Evolutionary conservation across 163 green algal species (phyloP), one percentile per base, ranked within the genome.

Genomic region (Scenedesmus sp.): DNA sequence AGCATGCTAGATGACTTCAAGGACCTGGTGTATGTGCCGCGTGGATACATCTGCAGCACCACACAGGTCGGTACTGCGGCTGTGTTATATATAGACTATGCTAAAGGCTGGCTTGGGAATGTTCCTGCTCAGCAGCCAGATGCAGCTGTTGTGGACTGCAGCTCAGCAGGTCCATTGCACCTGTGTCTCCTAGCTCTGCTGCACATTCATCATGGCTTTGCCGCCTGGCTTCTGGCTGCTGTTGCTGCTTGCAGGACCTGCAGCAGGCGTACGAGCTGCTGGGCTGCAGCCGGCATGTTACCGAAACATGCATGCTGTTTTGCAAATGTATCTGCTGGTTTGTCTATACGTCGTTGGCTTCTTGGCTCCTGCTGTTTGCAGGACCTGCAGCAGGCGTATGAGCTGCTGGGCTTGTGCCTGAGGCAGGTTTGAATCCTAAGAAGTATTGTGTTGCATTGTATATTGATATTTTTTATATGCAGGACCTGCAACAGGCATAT

Each of bases 21-120:
- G 12, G 84, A 89, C 26, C 62, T 89, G 60, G 84, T 89, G 62
- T 81, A 81, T 81, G 62, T 89, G 18, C 84, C 84, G 10, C 60
- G 62, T 6, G 84, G 84, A 4, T 89, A 82, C 84, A 89, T 89
- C 59, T 89, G 84, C 84, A 89, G 84, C 84, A 89, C 15, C 20
- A 81, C 59, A 16, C n/a, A 62, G 84, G 84, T 88, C 18, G 6
- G 73, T 10, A 46, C 62, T 64, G 59, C 8, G 59, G 8, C 18
- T 79, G 18, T 26, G 34, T 67, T 86, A 52, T n/a, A 0, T 9
- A 70, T 34, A 9, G 6, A 8, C 18, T 10, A 86, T 59, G 18
- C 34, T 46, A 46, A 16, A 9, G 13, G 16, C 55, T 70, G 55
- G 1, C 2, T 54, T 67, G 16, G 4, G 7, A 16, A 86, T 64